These are phyloP conservation scores for Blumeria graminis DNA, from an alignment of 2,329 filamentous ascomycete species.

Conservation along the genomic window DNA sequence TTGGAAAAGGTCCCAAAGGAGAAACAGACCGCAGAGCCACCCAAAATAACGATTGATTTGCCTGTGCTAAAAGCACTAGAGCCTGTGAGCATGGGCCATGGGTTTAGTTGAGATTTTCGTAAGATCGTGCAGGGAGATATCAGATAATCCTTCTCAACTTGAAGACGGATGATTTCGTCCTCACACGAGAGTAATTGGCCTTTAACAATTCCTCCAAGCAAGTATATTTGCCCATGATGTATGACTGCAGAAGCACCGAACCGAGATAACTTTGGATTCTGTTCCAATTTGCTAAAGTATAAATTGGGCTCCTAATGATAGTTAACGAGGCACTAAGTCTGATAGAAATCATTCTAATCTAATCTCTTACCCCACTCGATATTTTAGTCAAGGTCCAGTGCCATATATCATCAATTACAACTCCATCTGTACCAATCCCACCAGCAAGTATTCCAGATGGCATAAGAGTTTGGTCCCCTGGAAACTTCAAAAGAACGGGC, in stretches of 20 bases:
- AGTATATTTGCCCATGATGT: slow-evolving; percentile 11
- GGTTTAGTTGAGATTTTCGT: slow-evolving; percentile 7
- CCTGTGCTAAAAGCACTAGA: slow-evolving; percentile 28
- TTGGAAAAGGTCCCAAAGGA: slow-evolving; percentile 81
- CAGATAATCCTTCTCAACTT: neutral
- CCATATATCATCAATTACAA: slow-evolving; percentile 37
- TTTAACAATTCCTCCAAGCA: slow-evolving; percentile 22
- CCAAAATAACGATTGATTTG: slow-evolving; percentile 34
- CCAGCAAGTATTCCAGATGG: slow-evolving; percentile 42
- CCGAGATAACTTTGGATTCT: slow-evolving; percentile 10
- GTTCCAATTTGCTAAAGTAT: neutral
- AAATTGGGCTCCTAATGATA: slow-evolving; percentile 1
- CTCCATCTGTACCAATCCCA: slow-evolving; percentile 42
- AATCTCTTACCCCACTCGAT: slow-evolving; percentile 5
- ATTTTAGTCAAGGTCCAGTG: slow-evolving; percentile 30
- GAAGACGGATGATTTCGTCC: slow-evolving; percentile 24
- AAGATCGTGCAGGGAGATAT: neutral
- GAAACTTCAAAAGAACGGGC: slow-evolving; percentile 6
- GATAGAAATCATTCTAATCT: neutral
- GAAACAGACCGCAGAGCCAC: slow-evolving; percentile 73
- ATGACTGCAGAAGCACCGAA: slow-evolving; percentile 21
- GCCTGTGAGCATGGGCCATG: slow-evolving; percentile 47
- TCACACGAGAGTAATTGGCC: slow-evolving; percentile 20
- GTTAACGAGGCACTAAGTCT: neutral
- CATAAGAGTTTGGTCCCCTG: slow-evolving; percentile 9